Percentiles rank a stretch among this genome's conserved stretches.
Conservation (phyloP, 495 filamentous ascomycete species). For the Talaromyces liani region DNA sequence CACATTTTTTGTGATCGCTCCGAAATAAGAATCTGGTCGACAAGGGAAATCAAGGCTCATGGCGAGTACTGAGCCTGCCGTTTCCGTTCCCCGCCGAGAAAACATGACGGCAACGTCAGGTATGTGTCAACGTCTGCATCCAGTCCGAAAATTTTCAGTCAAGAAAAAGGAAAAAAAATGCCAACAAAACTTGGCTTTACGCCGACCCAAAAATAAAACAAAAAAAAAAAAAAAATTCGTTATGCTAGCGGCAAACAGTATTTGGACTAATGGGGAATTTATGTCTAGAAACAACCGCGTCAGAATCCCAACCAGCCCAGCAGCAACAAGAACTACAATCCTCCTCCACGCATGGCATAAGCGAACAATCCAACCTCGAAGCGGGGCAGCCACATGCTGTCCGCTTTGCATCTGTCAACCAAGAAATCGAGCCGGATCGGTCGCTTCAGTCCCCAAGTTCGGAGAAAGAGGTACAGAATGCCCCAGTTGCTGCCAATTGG, state of each 20-base stretch:
- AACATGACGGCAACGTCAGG: conserved; percentile 8
- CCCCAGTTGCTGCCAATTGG: conserved; percentile 20
- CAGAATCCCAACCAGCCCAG: neutral
- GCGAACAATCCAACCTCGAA: conserved; percentile 3
- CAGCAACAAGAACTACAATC: neutral
- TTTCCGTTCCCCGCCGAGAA: conserved; percentile 9
- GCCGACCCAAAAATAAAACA: neutral
- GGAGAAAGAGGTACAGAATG: conserved; percentile 20
- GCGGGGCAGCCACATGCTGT: conserved; percentile 33
- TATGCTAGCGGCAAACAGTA: neutral
- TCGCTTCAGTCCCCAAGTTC: conserved; percentile 25
- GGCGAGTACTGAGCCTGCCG: conserved; percentile 6
- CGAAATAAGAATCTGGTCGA: neutral
- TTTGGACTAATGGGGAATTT: neutral
- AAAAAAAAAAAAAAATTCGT: neutral
- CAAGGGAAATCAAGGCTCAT: conserved; percentile 1
- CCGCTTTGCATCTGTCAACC: conserved; percentile 71
- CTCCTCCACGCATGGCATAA: conserved; percentile 1
- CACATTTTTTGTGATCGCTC: neutral
- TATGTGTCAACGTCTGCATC: conserved; percentile 6
- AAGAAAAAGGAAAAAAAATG: neutral
- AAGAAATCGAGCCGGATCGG: conserved; percentile 63
- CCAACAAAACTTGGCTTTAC: neutral
- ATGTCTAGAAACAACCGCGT: neutral
- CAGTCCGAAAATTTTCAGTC: neutral